phyloP scores from a whole-genome alignment of 179 eudicot species.

The Actinidia chinensis region DNA sequence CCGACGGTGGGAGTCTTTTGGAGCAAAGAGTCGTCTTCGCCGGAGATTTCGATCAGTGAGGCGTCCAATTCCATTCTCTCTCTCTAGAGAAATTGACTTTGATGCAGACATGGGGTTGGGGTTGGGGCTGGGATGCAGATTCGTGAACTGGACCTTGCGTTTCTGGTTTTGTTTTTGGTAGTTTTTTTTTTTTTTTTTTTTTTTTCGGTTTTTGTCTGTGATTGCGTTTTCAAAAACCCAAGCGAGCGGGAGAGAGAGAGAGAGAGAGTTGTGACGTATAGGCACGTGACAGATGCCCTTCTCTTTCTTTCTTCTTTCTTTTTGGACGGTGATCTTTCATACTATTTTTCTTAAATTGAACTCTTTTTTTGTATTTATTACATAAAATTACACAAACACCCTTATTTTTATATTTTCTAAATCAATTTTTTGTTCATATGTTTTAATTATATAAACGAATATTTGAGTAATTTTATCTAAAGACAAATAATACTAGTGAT shows the following conservation, averaged over 20 bases:
- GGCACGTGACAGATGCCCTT: slow-evolving; percentile 25
- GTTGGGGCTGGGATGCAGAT: not conserved
- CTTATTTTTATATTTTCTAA: no score
- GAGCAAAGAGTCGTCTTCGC: slow-evolving; percentile 43
- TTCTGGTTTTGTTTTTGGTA: slow-evolving; percentile 9
- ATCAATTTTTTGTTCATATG: no score
- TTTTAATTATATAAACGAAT: no score
- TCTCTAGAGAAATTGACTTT: slow-evolving; percentile 15
- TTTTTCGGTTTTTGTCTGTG: no score
- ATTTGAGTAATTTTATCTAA: no score
- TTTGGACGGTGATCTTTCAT: no score
- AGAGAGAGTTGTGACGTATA: not conserved
- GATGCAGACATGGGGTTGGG: not conserved
- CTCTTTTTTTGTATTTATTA: no score
- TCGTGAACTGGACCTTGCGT: not conserved
- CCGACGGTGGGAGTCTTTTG: slow-evolving; percentile 24
- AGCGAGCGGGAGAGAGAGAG: slow-evolving; percentile 25
- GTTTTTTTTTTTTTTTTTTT: no score
- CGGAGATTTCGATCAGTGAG: slow-evolving; percentile 32
- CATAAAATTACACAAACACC: no score
- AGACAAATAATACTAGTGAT: no score
- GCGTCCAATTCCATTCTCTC: slow-evolving; percentile 32
- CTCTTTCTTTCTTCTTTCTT: not conserved
- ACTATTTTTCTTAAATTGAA: no score
- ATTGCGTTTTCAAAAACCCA: slow-evolving; percentile 16